Base-by-base conservation (phyloP, 208 protist genomes). In the Wallacemonas sp. region DNA sequence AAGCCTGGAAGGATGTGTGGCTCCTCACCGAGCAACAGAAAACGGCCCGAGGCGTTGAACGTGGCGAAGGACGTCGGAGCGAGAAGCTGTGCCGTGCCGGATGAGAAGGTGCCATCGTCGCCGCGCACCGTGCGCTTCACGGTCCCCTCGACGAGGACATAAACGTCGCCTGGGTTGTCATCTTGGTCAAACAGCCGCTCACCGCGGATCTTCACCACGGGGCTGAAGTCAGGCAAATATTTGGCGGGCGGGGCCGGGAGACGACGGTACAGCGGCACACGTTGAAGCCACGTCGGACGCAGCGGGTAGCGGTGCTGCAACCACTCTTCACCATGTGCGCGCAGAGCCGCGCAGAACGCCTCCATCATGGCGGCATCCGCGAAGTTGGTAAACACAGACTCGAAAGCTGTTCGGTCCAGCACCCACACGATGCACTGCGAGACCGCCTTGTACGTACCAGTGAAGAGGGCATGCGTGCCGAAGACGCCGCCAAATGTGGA, bases 381-480 rank as follows among this genome's bases (percentile, higher is more conserved):
- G 62, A 84, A 83, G 15, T 63, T 26, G 24, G 30, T 37, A 59
- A 95, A 93, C 29, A 84, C 36, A 24, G 44, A 36, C 65, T 95
- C 85, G 66, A 95, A 95, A n/a, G 77, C 70, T 15, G 78, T 73
- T 5, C 70, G 46, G 1, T 30, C 32, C 39, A 95, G 73, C 19
- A 72, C 61, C 86, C 87, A 95, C 26, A 95, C 58, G 39, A 91
- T 83, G 72, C 90, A 95, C 60, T 84, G 68, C 34, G 90, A 92
- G 32, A 92, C 63, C 0, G 85, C 75, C 33, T 74, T 63, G 76
- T 92, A 95, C 10, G 74, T 81, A 21, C 71, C 73, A 19, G 68
- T 57, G 62, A 87, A 91, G n/a, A 72, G 22, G 26, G 79, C 74
- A 36, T 19, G 79, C 62, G 73, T 82, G 57, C 76, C 63, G 60